These are phyloP conservation scores for Gossypium longicalyx DNA, from an alignment of 345 rosid species.

Conservation along the genomic window DNA sequence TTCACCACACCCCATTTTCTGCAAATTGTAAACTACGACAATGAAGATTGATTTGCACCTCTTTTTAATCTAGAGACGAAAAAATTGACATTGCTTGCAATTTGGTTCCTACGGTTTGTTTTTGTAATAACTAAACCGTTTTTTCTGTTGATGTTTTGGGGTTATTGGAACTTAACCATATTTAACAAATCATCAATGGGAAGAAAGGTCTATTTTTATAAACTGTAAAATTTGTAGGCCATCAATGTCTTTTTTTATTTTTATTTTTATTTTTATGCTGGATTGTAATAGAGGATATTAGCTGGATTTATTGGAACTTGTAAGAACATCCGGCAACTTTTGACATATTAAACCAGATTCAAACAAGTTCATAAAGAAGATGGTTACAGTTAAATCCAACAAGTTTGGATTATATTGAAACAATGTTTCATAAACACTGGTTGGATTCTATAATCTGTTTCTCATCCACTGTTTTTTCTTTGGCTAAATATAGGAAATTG, in stretches of 20 bases:
- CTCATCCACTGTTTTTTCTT: not conserved
- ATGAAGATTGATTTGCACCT: not conserved
- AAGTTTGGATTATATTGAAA: not conserved
- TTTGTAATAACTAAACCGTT: not conserved
- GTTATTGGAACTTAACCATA: not conserved
- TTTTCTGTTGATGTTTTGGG: not conserved
- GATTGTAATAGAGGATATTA: not conserved
- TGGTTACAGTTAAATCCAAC: too few species aligned
- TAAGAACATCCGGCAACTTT: not conserved
- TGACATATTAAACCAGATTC: not conserved
- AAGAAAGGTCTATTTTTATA: constrained; percentile 9
- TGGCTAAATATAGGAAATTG: not conserved
- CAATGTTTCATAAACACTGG: not conserved
- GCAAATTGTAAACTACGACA: not conserved
- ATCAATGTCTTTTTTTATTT: not conserved
- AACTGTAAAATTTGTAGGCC: not conserved
- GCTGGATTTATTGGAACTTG: not conserved
- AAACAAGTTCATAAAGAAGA: not conserved
- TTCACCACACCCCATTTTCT: constrained; percentile 72
- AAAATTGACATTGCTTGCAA: not conserved
- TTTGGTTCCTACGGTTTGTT: too few species aligned
- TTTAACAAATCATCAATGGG: not conserved
- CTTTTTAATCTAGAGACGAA: not conserved
- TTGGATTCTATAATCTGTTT: not conserved
- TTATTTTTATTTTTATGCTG: not conserved